Evolutionary conservation across 805 yeast genomes (phyloP), one percentile per base, ranked within the genome.

Genomic region (Yarrowia sp.): DNA sequence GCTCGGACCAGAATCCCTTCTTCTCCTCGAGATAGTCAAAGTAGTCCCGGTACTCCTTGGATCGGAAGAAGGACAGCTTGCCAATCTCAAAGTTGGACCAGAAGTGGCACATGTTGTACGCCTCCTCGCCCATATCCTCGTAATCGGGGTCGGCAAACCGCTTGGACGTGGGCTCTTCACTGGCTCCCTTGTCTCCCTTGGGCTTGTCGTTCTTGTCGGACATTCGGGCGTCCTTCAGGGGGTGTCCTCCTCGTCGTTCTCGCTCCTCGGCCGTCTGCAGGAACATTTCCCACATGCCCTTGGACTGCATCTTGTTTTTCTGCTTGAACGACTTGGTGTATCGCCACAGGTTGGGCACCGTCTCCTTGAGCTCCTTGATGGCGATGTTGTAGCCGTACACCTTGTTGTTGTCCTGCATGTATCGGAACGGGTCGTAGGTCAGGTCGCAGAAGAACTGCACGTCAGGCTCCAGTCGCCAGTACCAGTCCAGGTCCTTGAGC

Each of bases 61-160:
- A 85, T 50, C 84, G 81, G 81, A 91, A 93, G 19, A 93, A 76
- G 72, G 88, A 92, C 1, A 92, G 84, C 66, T 90, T 80, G 4
- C 97, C 97, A 72, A 94, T 92, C 77, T 93, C 98, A 73, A 92
- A 92, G 79, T 92, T 92, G 39, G 95, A 86, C 97, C 97, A 92
- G 77, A 92, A 92, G 78, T 92, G 97, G 73, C 95, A 89, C 70
- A 90, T 72, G 74, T 89, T 91, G 77, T 87, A 92, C 2, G 67
- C 47, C 49, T 64, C 67, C 12, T 38, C 67, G 13, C 67, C 67
- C 67, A 64, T 64, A n/a, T 64, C 86, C n/a, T 56, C 66, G 43
- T 17, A 89, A 33, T 61, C 55, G 14, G 66, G 66, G 8, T 61
- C 66, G 9, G 53, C 53, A 15, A 61, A 61, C 12, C 53, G 53